Percentiles rank a stretch among this genome's conserved stretches.
These are phyloP conservation scores for Myxozyma neglecta DNA, from an alignment of 805 yeast genomes.

Conservation along the genomic window DNA sequence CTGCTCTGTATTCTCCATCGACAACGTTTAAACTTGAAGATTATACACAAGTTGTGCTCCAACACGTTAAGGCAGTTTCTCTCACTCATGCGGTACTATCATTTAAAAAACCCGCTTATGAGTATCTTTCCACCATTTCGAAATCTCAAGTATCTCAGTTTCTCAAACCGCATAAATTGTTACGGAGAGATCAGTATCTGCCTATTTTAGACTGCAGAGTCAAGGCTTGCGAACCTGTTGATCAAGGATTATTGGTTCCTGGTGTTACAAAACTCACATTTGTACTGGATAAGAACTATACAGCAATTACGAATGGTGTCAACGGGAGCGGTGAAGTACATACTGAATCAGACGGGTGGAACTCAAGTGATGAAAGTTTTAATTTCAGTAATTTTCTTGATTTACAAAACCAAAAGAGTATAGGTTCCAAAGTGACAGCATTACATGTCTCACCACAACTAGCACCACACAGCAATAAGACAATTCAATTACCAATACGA, in stretches of 20 bases:
- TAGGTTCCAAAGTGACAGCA: conserved; percentile 1
- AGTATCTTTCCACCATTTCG: conserved; percentile 41
- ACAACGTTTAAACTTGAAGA: neutral
- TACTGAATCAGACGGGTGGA: conserved; percentile 21
- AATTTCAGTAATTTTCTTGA: conserved; percentile 1
- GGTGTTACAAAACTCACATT: conserved; percentile 54
- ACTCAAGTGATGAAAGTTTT: conserved; percentile 17
- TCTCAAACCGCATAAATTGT: neutral
- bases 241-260: conserved; percentile 57
- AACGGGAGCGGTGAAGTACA: neutral
- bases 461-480: conserved; percentile 13
- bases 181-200: conserved; percentile 6
- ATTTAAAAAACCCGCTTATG: conserved; percentile 52
- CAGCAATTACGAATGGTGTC: conserved; percentile 31
- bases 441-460: conserved; percentile 6
- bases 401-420: conserved; percentile 2
- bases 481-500: conserved; percentile 22
- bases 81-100: conserved; percentile 47
- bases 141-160: conserved; percentile 41
- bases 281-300: conserved; percentile 41
- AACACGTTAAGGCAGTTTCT: conserved; percentile 26
- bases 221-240: conserved; percentile 62
- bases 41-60: conserved; percentile 19
- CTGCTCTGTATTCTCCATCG: neutral
- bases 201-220: conserved; percentile 9